Percentiles rank a stretch among this genome's conserved stretches.
These are phyloP conservation scores for Stellera chamaejasme DNA, from an alignment of 345 rosid species.

Conservation along the genomic window DNA sequence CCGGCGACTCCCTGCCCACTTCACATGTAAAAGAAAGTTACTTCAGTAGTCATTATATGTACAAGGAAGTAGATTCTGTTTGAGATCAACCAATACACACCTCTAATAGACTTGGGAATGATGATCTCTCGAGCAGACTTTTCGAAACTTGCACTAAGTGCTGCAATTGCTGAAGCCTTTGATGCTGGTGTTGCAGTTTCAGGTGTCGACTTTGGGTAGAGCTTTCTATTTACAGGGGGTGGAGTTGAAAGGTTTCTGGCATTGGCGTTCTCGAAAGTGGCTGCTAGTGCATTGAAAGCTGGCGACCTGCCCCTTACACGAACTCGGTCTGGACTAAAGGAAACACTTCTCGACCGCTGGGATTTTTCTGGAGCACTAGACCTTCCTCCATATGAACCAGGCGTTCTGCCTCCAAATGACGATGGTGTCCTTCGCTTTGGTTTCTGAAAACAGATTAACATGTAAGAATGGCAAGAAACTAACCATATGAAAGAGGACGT, in stretches of 20 bases:
- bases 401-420: constrained; percentile 72
- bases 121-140: constrained; percentile 49
- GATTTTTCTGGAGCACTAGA: constrained; percentile 80
- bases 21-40: constrained; percentile 19
- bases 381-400: constrained; percentile 78
- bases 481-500: background rate
- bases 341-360: constrained; percentile 96
- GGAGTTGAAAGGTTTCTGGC: constrained; percentile 94
- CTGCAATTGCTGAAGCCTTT: constrained; percentile 61
- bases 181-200: constrained; percentile 59
- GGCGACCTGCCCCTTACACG: constrained; percentile 99
- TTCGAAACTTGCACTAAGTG: constrained; percentile 63
- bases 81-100: constrained; percentile 21
- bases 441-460: constrained; percentile 44
- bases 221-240: constrained; percentile 84
- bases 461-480: background rate
- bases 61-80: background rate
- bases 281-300: constrained; percentile 94
- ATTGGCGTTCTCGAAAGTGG: constrained; percentile 79
- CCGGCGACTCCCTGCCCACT: constrained; percentile 45
- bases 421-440: constrained; percentile 78
- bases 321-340: constrained; percentile 92
- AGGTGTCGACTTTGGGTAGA: constrained; percentile 94
- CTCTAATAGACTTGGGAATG: constrained; percentile 67
- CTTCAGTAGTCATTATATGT: constrained; percentile 4